Evolutionary conservation across 1,284 basidiomycete genomes (phyloP).

Genomic region (Psilocybe mexicana): DNA sequence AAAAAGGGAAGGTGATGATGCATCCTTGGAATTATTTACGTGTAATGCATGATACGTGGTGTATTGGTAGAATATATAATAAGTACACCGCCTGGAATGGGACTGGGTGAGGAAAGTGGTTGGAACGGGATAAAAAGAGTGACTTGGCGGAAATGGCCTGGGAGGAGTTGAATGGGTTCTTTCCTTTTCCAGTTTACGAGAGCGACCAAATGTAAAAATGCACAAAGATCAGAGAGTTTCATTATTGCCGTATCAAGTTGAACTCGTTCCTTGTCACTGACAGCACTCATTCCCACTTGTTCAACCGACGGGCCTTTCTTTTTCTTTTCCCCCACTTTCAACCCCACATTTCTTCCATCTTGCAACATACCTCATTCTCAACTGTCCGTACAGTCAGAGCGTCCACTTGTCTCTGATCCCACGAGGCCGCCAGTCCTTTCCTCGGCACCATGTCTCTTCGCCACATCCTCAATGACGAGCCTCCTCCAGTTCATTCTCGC

Average conservation of each 20-base stretch:
- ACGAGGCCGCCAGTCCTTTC: slow-evolving; percentile 25
- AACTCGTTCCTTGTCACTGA: slow-evolving; percentile 30
- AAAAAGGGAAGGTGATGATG: slow-evolving; percentile 14
- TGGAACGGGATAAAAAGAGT: slow-evolving; percentile 10
- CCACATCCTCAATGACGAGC: slow-evolving; percentile 73
- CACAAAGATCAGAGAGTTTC: slow-evolving; percentile 39
- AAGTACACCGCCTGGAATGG: not conserved
- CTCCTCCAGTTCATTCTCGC: slow-evolving; percentile 34
- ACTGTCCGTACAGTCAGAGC: slow-evolving; percentile 22
- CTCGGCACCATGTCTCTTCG: slow-evolving; percentile 62
- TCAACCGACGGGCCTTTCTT: slow-evolving; percentile 14
- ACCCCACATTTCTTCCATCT: slow-evolving; percentile 11
- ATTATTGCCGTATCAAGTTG: slow-evolving; percentile 32
- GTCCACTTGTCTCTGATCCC: slow-evolving; percentile 26
- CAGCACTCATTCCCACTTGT: slow-evolving; percentile 31
- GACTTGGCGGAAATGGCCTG: slow-evolving; percentile 12
- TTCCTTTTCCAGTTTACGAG: slow-evolving; percentile 35
- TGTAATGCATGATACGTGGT: slow-evolving; percentile 21
- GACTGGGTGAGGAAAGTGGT: slow-evolving; percentile 3
- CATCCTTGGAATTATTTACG: slow-evolving; percentile 22
- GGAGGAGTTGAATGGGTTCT: slow-evolving; percentile 22
- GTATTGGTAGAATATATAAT: not conserved
- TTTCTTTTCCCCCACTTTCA: slow-evolving; percentile 15
- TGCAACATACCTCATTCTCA: slow-evolving; percentile 9
- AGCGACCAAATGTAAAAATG: slow-evolving; percentile 32